Evolutionary conservation across 73 alveolate genomes (phyloP).

Genomic region (Paramecium sonneborni): DNA sequence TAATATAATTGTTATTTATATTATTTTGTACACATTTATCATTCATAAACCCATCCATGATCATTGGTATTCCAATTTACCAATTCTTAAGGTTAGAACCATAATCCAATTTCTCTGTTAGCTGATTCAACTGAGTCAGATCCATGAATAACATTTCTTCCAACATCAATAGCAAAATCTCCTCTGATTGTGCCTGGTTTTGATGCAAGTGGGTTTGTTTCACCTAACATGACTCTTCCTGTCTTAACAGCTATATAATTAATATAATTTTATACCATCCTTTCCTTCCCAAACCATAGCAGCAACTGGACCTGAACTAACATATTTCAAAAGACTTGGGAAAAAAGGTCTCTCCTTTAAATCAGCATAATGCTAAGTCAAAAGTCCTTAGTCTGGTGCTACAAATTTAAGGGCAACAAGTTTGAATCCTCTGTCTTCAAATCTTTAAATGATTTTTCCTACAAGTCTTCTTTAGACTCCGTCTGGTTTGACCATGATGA

Average conservation of each 20-base stretch:
- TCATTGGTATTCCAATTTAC: constrained; percentile 83
- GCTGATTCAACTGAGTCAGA: constrained; percentile 96
- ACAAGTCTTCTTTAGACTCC: constrained; percentile 99
- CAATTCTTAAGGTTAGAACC: constrained; percentile 95
- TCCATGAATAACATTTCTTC: constrained; percentile 97
- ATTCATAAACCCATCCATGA: constrained; percentile 95
- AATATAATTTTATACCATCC: constrained; percentile 61
- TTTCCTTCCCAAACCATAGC: constrained; percentile 99
- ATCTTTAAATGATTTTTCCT: constrained; percentile 93
- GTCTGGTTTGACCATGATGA: constrained; percentile 98
- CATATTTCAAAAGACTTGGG: constrained; percentile 87
- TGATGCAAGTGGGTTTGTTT: constrained; percentile 94
- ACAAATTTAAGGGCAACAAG: constrained; percentile 91
- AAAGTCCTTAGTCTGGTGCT: constrained; percentile 83
- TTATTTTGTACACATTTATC: constrained; percentile 34
- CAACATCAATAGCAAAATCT: constrained; percentile 95
- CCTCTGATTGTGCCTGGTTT: constrained; percentile 99
- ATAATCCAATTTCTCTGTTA: constrained; percentile 92
- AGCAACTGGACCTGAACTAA: constrained; percentile 97
- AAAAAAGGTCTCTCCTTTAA: constrained; percentile 92
- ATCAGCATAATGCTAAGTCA: constrained; percentile 96
- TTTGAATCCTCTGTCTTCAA: constrained; percentile 96
- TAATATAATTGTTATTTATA: neutral
- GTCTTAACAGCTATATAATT: constrained; percentile 75
- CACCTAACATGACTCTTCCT: constrained; percentile 96